Evolutionary conservation across 495 filamentous ascomycete species (phyloP).

Genomic region (Xylaria telfairii): DNA sequence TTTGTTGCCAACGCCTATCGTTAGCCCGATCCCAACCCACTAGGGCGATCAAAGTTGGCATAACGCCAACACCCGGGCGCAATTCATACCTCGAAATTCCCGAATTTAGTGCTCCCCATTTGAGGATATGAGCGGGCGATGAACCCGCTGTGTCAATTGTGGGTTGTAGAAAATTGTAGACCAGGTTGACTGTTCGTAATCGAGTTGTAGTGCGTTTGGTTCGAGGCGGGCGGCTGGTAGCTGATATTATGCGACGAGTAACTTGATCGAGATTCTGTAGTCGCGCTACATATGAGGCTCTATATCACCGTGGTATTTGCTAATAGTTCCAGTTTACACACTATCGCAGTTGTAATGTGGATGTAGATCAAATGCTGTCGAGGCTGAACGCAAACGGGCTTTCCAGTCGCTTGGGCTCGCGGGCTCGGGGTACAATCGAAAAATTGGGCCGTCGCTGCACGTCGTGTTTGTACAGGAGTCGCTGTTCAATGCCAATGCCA

Average conservation of each 20-base stretch:
- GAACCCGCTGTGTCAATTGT: conserved; percentile 28
- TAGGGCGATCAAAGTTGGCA: not conserved
- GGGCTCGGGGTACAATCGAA: conserved; percentile 11
- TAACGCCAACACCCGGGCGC: not conserved
- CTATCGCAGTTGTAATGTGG: not conserved
- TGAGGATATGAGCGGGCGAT: conserved; percentile 38
- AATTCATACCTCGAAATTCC: conserved; percentile 83
- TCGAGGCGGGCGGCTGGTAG: not conserved
- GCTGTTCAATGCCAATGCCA: not conserved
- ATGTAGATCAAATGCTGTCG: not conserved
- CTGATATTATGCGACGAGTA: not conserved
- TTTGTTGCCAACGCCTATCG: conserved; percentile 7
- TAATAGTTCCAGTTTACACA: not conserved
- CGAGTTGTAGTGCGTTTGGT: not conserved
- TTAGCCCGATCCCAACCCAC: conserved; percentile 7
- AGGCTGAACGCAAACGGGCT: conserved; percentile 11
- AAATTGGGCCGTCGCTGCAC: conserved; percentile 14
- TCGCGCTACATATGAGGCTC: not conserved
- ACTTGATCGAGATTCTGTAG: conserved; percentile 3
- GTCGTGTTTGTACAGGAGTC: conserved; percentile 6
- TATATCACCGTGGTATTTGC: not conserved
- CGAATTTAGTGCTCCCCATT: conserved; percentile 77
- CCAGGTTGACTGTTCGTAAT: not conserved
- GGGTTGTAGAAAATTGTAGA: not conserved
- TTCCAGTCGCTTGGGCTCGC: not conserved